These are phyloP conservation scores for Cyclotella atomus DNA, from an alignment of 108 stramenopile genomes.

Conservation along the genomic window DNA sequence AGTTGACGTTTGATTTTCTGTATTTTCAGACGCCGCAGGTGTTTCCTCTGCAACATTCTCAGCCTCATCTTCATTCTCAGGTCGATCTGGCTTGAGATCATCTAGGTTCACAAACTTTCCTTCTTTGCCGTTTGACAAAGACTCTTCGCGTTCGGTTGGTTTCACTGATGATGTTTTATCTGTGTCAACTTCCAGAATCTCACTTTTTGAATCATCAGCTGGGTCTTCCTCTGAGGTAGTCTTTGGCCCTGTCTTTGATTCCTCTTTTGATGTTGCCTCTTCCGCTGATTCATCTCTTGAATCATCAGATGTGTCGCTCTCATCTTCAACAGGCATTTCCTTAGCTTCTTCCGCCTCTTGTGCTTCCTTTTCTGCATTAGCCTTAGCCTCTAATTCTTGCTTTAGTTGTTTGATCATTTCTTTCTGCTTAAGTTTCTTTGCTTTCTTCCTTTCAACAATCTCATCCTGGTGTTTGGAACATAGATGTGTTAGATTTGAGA, in stretches of 20 bases:
- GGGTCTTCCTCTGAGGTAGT: neutral
- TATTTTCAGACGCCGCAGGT: neutral
- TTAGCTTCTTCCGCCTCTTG: neutral
- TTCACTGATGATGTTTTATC: too few relatives aligned
- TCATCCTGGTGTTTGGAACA: constrained; percentile 24
- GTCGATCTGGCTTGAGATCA: neutral
- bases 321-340: neutral
- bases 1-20: neutral
- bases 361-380: neutral
- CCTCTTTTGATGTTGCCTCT: neutral
- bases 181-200: neutral
- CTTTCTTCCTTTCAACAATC: constrained; percentile 11
- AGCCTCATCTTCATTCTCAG: neutral
- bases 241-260: neutral
- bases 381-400: neutral
- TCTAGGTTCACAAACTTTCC: neutral
- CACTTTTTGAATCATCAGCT: neutral
- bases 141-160: too few relatives aligned
- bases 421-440: constrained; percentile 20
- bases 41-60: neutral
- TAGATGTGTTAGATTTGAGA: too few relatives aligned
- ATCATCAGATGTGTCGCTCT: too few relatives aligned
- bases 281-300: neutral
- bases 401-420: constrained; percentile 16
- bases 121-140: neutral